These are phyloP conservation scores for Lasiodiplodia sp. DNA, from an alignment of 2,329 filamentous ascomycete genomes.

Conservation along the genomic window DNA sequence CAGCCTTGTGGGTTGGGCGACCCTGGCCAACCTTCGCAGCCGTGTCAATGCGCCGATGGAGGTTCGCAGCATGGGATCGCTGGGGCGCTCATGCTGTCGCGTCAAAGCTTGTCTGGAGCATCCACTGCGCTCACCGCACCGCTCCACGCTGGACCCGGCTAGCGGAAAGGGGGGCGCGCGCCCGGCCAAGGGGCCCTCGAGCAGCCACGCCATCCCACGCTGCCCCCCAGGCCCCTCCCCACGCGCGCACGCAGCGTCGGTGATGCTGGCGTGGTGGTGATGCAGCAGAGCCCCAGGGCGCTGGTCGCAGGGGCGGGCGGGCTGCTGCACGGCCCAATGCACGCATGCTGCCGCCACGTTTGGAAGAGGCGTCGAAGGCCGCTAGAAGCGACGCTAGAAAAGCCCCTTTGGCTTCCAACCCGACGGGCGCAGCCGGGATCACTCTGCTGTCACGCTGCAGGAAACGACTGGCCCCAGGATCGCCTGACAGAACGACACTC, in stretches of 20 bases:
- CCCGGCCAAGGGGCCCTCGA: conserved; percentile 12
- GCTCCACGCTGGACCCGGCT: conserved; percentile 24
- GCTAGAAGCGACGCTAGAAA: conserved; percentile 35
- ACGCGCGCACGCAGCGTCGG: conserved; percentile 5
- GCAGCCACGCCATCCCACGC: conserved; percentile 19
- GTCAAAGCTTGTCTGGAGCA: conserved; percentile 38
- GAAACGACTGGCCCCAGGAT: conserved; percentile 20
- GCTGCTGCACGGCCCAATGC: conserved; percentile 25
- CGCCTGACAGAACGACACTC: conserved; percentile 19
- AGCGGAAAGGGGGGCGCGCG: conserved; percentile 24
- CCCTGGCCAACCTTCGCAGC: conserved; percentile 35
- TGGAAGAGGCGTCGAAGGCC: conserved; percentile 33
- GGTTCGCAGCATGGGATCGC: conserved; percentile 37
- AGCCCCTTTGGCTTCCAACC: conserved; percentile 16
- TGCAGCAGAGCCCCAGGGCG: conserved; percentile 31
- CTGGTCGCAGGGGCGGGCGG: conserved; percentile 27
- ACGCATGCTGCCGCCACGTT: conserved; percentile 32
- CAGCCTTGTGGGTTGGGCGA: conserved; percentile 42
- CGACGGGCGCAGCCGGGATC: conserved; percentile 30
- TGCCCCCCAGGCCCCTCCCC: background rate
- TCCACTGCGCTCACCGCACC: conserved; percentile 30
- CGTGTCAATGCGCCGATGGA: conserved; percentile 28
- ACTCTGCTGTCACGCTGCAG: conserved; percentile 32
- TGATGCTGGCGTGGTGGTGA: conserved; percentile 28
- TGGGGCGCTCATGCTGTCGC: conserved; percentile 41